phyloP scores from a whole-genome alignment of 225 moss, liverwort and hornwort species.

The Physcomitrellopsis africana region DNA sequence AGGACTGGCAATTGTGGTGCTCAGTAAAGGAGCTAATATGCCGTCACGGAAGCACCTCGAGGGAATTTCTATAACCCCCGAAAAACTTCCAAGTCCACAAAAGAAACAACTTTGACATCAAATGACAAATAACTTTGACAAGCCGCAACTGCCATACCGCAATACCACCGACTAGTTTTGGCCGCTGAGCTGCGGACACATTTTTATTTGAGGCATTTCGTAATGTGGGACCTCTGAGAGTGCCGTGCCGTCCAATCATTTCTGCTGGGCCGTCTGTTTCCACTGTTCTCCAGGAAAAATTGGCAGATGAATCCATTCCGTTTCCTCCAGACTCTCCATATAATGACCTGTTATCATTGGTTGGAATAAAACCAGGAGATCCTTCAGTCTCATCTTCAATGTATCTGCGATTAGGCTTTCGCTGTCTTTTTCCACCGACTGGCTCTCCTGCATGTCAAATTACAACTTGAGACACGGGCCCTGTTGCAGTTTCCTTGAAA shows the following conservation, averaged over 20 bases:
- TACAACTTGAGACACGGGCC: constrained; percentile 20
- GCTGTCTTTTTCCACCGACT: constrained; percentile 78
- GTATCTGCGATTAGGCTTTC: constrained; percentile 94
- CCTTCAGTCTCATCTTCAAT: constrained; percentile 84
- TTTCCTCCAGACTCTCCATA: constrained; percentile 53
- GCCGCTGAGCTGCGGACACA: constrained; percentile 38
- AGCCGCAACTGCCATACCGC: constrained; percentile 35
- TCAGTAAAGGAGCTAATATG: neutral
- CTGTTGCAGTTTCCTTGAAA: neutral
- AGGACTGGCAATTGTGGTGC: neutral
- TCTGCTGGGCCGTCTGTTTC: constrained; percentile 63
- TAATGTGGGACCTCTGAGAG: constrained; percentile 55
- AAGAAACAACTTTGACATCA: constrained; percentile 14
- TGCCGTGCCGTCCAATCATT: constrained; percentile 56
- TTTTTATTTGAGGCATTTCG: constrained; percentile 56
- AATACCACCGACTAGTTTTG: constrained; percentile 46
- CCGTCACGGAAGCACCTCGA: neutral
- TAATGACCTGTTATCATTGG: constrained; percentile 53
- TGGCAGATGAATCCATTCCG: constrained; percentile 45
- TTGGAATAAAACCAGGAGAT: constrained; percentile 45
- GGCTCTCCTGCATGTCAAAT: constrained; percentile 48
- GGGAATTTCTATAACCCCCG: neutral
- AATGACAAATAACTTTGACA: neutral
- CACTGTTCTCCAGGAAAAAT: constrained; percentile 80
- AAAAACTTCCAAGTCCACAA: neutral